Conservation (phyloP, 2,329 filamentous ascomycete species). For the Fusarium proliferatum region DNA sequence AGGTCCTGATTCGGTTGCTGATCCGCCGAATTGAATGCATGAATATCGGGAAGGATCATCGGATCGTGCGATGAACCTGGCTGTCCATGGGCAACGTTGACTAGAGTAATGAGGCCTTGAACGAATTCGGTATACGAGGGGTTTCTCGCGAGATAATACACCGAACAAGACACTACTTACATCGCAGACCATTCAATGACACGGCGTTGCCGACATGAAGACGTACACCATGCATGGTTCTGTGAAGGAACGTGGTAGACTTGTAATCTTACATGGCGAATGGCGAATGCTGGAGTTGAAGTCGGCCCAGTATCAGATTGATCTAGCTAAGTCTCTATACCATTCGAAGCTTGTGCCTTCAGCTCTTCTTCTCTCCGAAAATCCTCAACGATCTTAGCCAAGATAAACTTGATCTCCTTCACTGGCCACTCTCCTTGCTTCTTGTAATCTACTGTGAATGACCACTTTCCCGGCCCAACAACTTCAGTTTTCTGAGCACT, state of each 20-base stretch:
- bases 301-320: background rate
- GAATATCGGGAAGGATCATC: background rate
- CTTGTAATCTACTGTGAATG: conserved; percentile 1
- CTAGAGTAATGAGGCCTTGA: background rate
- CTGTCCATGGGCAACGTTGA: fast-evolving
- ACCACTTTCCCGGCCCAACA: conserved; percentile 37
- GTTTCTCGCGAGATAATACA: background rate
- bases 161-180: background rate
- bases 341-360: too few species aligned
- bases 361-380: background rate
- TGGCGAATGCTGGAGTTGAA: fast-evolving
- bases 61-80: background rate
- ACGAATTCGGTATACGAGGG: background rate
- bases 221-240: background rate
- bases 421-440: conserved; percentile 17
- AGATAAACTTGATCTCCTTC: conserved; percentile 16
- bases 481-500: conserved; percentile 7
- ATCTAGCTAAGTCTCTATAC: background rate
- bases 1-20: background rate
- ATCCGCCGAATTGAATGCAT: conserved; percentile 9
- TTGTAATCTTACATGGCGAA: too few species aligned
- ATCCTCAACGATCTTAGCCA: background rate
- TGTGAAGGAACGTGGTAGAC: too few species aligned
- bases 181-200: background rate
- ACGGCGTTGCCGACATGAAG: background rate